Evolutionary conservation across 495 filamentous ascomycete genomes (phyloP).

Genomic region (Annulohypoxylon nitens): DNA sequence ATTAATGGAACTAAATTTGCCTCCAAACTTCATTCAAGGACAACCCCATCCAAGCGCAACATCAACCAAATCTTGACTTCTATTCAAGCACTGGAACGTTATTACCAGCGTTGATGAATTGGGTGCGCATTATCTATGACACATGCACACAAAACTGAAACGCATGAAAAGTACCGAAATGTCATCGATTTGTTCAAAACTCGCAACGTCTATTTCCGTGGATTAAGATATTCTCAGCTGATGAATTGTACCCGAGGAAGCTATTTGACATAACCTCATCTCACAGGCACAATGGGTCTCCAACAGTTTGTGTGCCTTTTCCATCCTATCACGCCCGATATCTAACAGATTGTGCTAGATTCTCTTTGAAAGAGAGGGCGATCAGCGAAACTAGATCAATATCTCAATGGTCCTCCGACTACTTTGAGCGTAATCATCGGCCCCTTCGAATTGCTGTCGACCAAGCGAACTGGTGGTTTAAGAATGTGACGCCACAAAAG

Average conservation of each 20-base stretch:
- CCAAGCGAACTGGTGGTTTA: constrained; percentile 44
- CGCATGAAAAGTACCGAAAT: no score
- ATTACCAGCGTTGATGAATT: no score
- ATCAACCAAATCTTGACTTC: no score
- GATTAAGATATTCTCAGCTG: not conserved
- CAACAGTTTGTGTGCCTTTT: constrained; percentile 22
- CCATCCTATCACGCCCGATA: not conserved
- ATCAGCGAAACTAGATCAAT: constrained; percentile 32
- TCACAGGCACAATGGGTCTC: constrained; percentile 37
- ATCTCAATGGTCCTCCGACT: constrained; percentile 40
- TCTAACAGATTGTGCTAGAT: constrained; percentile 21
- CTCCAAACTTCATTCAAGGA: no score
- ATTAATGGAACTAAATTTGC: no score
- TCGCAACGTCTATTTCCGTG: not conserved
- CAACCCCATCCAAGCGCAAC: no score
- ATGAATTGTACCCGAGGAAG: not conserved
- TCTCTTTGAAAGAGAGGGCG: constrained; percentile 38
- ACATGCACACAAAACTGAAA: no score
- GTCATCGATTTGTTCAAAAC: no score
- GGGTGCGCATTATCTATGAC: no score
- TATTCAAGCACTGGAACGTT: no score
- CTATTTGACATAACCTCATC: not conserved
- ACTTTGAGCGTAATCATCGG: constrained; percentile 31
- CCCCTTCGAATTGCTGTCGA: constrained; percentile 44
- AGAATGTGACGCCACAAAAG: constrained; percentile 34